Conservation (phyloP, 495 filamentous ascomycete genomes). For the Aspergillus indologenus region DNA sequence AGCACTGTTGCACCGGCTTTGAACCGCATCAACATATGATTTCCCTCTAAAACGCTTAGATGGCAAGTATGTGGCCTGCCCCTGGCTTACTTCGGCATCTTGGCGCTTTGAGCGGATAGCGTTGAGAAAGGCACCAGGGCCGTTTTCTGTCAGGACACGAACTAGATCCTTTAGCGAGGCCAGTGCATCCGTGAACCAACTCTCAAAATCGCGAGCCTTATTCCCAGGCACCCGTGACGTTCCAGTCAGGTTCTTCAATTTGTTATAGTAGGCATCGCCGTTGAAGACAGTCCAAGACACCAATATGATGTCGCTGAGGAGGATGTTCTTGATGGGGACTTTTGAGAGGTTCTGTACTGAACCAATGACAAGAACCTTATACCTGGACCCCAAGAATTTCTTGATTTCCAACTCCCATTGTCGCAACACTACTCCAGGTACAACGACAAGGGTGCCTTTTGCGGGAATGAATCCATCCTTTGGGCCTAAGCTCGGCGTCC, state of each 20-base stretch:
- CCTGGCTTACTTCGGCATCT: constrained; percentile 18
- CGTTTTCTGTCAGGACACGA: constrained; percentile 27
- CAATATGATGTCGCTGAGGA: constrained; percentile 56
- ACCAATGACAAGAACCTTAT: constrained; percentile 44
- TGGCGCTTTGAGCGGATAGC: constrained; percentile 27
- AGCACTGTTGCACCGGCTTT: background rate
- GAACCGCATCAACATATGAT: constrained; percentile 13
- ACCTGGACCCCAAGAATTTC: constrained; percentile 51
- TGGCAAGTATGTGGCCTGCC: constrained; percentile 27
- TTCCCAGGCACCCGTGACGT: constrained; percentile 38
- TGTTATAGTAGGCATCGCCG: constrained; percentile 44
- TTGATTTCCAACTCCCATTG: constrained; percentile 66
- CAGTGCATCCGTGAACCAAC: constrained; percentile 52
- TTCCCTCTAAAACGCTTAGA: constrained; percentile 33
- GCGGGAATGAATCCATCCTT: constrained; percentile 43
- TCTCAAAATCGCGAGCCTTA: constrained; percentile 45
- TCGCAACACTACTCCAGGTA: constrained; percentile 56
- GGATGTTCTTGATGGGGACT: constrained; percentile 37
- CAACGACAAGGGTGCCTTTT: constrained; percentile 67
- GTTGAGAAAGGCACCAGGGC: constrained; percentile 25
- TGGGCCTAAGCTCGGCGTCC: constrained; percentile 5
- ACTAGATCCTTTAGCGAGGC: constrained; percentile 42
- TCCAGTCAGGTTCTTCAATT: constrained; percentile 51
- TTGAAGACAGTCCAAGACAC: constrained; percentile 48
- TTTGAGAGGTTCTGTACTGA: constrained; percentile 27